These are phyloP conservation scores for Podospora pseudopauciseta DNA, from an alignment of 495 filamentous ascomycete genomes.

Conservation along the genomic window DNA sequence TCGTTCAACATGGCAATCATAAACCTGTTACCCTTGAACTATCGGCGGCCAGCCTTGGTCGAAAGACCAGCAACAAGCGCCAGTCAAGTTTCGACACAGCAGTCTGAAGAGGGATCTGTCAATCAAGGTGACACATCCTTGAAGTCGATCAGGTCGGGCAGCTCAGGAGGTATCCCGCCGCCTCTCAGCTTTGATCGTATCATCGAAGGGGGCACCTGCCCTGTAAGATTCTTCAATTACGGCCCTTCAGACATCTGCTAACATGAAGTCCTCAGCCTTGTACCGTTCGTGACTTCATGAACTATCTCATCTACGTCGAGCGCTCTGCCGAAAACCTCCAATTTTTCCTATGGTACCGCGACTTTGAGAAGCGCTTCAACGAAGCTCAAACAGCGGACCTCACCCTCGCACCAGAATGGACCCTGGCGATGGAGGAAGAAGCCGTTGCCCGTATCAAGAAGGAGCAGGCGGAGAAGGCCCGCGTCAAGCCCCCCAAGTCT, in stretches of 20 bases:
- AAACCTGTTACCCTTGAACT: slow-evolving; percentile 35
- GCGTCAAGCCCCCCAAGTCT: slow-evolving; percentile 21
- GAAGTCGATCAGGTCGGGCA: slow-evolving; percentile 21
- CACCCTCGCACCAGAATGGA: slow-evolving; percentile 61
- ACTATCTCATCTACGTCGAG: slow-evolving; percentile 73
- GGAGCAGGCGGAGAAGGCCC: slow-evolving; percentile 37
- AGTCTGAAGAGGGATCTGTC: slow-evolving; percentile 15
- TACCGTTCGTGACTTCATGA: slow-evolving; percentile 74
- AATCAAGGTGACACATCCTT: slow-evolving; percentile 25
- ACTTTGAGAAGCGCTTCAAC: slow-evolving; percentile 61
- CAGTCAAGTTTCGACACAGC: slow-evolving; percentile 26
- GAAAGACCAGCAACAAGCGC: slow-evolving; percentile 25
- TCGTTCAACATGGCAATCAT: slow-evolving; percentile 16
- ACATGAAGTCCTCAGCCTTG: slow-evolving; percentile 53
- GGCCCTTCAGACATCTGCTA: neutral
- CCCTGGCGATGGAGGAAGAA: slow-evolving; percentile 51
- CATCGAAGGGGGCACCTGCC: slow-evolving; percentile 67
- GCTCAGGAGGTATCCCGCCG: slow-evolving; percentile 54
- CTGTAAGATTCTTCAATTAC: slow-evolving; percentile 49
- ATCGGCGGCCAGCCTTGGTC: slow-evolving; percentile 39
- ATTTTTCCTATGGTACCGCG: slow-evolving; percentile 71
- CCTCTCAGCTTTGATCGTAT: slow-evolving; percentile 70
- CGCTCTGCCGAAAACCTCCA: slow-evolving; percentile 73
- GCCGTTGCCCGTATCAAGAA: slow-evolving; percentile 36
- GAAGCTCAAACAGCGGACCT: slow-evolving; percentile 50